Evolutionary conservation across 2,329 filamentous ascomycete species (phyloP), one percentile per base, ranked within the genome.

Genomic region (Teratosphaeria zuluensis): DNA sequence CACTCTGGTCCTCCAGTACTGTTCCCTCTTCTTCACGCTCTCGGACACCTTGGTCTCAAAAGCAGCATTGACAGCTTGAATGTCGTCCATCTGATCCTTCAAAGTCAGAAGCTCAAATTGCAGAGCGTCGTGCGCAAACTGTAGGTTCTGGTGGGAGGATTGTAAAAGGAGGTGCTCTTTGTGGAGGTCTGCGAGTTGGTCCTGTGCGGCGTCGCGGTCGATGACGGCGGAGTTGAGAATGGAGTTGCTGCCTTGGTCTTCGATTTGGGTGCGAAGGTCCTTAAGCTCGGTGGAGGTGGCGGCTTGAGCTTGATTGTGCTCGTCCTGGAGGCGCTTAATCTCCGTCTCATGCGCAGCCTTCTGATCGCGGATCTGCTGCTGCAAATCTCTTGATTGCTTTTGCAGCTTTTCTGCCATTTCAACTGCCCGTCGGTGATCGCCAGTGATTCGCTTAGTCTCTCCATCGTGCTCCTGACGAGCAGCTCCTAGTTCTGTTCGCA

Each of bases 181-280:
- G 42, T 48, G 42, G 9, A 48, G 42, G 8, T 56, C 57, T 46
- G 42, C 21, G n/a, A 63, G 33, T n/a, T 33, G n/a, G 52, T 68
- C 65, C 57, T 64, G 61, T 2, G 63, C 63, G 51, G 62, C 63
- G 38, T 69, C 68, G 11, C 68, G 65, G 53, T 69, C 66, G 48
- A 68, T 53, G 16, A 66, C 62, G 28, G 64, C 63, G 53, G 62
- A 62, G 59, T 68, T 70, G 56, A 69, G 59, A 9, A 61, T 56
- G 19, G 60, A 62, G 51, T 65, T 62, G 55, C 65, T 62, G 19
- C 62, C 52, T n/a, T 35, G 52, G 12, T 54, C 58, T 54, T 68
- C 65, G 11, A 64, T 54, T 32, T 67, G 63, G 3, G 46, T 56
- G 11, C 62, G 63, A 32, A 67, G 51, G 28, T 11, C 21, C 3